Conservation (phyloP, 345 rosid species). For the Syzygium jambos region DNA sequence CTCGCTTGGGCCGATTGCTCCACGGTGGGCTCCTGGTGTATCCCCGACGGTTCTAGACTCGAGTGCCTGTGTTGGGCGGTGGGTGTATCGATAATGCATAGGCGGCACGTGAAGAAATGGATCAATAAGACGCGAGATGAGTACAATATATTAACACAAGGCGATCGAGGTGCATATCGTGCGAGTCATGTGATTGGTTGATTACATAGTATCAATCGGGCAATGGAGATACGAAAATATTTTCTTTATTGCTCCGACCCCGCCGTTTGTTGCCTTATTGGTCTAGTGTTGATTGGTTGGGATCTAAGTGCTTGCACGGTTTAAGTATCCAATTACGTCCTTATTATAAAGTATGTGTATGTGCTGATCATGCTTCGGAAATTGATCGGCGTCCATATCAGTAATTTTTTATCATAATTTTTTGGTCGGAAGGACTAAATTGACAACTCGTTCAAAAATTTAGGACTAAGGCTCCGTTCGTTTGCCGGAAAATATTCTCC, state of each 20-base stretch:
- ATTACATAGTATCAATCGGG: not conserved
- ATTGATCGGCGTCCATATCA: fast-evolving
- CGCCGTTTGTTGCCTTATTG: not conserved
- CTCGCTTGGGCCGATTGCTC: not conserved
- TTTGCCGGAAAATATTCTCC: too few species aligned
- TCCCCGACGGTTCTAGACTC: too few species aligned
- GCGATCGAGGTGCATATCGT: not conserved
- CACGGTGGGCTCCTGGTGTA: not conserved
- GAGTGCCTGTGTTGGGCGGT: not conserved
- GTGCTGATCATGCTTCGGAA: not conserved
- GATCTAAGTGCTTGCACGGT: not conserved
- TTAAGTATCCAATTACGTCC: not conserved
- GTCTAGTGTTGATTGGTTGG: not conserved
- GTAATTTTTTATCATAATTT: too few species aligned
- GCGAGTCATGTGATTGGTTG: not conserved
- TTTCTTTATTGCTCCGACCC: not conserved
- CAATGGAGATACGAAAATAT: not conserved
- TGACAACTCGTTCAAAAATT: too few species aligned
- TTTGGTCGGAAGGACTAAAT: too few species aligned
- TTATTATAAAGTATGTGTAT: too few species aligned
- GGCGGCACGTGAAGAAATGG: not conserved
- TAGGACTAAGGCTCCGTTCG: too few species aligned
- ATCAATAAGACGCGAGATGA: not conserved
- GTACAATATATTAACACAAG: not conserved
- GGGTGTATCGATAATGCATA: fast-evolving